A percentile compares a stretch with the other conserved stretches of the same genome.
Evolutionary conservation across 2,329 filamentous ascomycete genomes (phyloP).

Genomic region (Penicillium brasilianum): DNA sequence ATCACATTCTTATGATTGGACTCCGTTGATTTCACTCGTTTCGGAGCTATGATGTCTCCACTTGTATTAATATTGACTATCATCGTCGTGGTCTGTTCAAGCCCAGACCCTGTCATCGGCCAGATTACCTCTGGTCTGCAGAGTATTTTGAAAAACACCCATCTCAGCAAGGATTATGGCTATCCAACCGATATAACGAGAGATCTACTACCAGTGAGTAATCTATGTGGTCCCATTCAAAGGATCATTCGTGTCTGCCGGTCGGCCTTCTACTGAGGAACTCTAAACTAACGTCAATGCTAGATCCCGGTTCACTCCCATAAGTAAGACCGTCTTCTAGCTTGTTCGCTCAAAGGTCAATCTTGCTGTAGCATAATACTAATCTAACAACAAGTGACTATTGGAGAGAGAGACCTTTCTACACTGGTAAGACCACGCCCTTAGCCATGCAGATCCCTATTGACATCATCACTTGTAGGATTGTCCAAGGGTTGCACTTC

Average conservation of each 20-base stretch:
- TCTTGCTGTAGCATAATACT: background rate
- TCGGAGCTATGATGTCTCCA: slow-evolving; percentile 13
- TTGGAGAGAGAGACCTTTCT: slow-evolving; percentile 54
- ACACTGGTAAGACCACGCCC: slow-evolving; percentile 45
- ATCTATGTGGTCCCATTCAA: background rate
- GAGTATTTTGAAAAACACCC: slow-evolving; percentile 61
- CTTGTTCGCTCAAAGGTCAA: background rate
- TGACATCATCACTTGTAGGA: slow-evolving; percentile 44
- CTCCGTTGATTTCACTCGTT: background rate
- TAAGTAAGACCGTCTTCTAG: slow-evolving; percentile 37
- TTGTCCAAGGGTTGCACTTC: slow-evolving; percentile 62
- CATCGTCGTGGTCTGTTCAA: slow-evolving; percentile 31
- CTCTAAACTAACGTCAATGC: slow-evolving; percentile 20
- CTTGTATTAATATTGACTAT: slow-evolving; percentile 23
- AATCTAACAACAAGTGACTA: slow-evolving; percentile 58
- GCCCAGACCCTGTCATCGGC: slow-evolving; percentile 31
- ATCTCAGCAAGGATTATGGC: slow-evolving; percentile 57
- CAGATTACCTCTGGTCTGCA: slow-evolving; percentile 55
- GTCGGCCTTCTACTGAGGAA: background rate
- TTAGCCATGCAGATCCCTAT: background rate
- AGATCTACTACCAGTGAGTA: slow-evolving; percentile 61
- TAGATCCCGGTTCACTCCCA: slow-evolving; percentile 51
- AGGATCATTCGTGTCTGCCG: background rate
- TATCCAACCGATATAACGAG: slow-evolving; percentile 68
- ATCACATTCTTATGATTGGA: background rate